Evolutionary conservation across 1,284 basidiomycete species (phyloP), one percentile per base, ranked within the genome.

Genomic region (Calocybe gambosa): DNA sequence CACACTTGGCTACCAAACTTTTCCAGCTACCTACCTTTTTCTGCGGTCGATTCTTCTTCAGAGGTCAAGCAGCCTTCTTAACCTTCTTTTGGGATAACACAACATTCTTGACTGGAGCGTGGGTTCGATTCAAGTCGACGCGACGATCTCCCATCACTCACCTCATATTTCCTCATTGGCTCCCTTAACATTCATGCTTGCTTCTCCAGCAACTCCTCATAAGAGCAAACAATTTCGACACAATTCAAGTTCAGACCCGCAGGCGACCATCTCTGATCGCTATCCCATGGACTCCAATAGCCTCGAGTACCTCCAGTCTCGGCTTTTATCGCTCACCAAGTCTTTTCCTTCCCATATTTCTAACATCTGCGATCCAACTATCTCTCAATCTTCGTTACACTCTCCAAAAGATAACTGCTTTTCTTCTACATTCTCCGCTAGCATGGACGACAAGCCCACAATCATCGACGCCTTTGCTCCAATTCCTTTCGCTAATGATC

Each of bases 381-480:
- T 34, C 13, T 25, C 49, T 33, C 36, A 56, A 33, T 19, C 39
- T 46, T 49, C 12, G 13, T 31, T 31, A 3, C 8, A 31, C 13
- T 12, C 46, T 41, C 45, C 45, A 35, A 53, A 51, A 23, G 33
- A 42, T 9, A 37, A 40, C 31, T 55, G 46, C 39, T 41, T 51
- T 21, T 59, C 60, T 9, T 58, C 53, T 37, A 37, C 57, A 5
- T 55, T n/a, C n/a, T n/a, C 62, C 0, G 55, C 55, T 33, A 42
- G 52, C 33, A 42, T 40, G 7, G 50, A 57, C 41, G 58, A 58
- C 12, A 37, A 47, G 35, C 57, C 57, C 19, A 58, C 51, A 36
- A 51, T 64, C 53, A 63, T 67, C 45, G 63, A 65, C 51, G 52
- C 61, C 42, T 62, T 63, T 44, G 49, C 62, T 12, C 64, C 62